phyloP scores from a whole-genome alignment of 768 basidiomycete species.

The Psilocybe cyanescens region DNA sequence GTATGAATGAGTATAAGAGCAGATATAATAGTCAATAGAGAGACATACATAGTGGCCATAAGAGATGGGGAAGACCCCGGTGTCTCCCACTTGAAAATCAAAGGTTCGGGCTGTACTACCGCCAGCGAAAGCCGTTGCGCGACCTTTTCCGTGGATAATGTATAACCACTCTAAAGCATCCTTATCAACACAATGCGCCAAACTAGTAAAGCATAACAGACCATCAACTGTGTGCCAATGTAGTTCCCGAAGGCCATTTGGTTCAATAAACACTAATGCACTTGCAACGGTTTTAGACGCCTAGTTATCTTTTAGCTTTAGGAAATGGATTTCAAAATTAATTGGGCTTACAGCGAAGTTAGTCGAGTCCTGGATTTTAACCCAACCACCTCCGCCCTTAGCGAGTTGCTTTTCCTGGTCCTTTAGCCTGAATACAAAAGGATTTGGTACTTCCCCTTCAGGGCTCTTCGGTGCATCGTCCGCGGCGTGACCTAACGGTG shows the following conservation, averaged over 20 bases:
- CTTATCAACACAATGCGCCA: neutral
- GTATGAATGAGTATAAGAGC: no score
- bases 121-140: neutral
- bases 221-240: slow-evolving; percentile 1
- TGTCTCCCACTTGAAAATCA: neutral
- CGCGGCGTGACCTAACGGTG: neutral
- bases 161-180: neutral
- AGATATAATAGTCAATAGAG: neutral
- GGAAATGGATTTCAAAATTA: neutral
- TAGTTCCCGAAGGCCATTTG: neutral
- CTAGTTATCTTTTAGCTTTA: neutral
- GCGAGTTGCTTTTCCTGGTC: neutral
- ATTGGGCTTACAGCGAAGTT: neutral
- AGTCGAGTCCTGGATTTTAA: neutral
- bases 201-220: neutral
- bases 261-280: neutral
- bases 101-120: neutral
- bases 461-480: neutral
- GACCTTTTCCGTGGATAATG: neutral
- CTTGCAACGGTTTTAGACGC: neutral
- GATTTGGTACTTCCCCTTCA: neutral
- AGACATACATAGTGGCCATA: neutral
- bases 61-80: neutral
- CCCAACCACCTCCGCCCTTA: neutral
- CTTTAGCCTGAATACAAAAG: neutral